Evolutionary conservation across 1,284 basidiomycete genomes (phyloP), one percentile per base, ranked within the genome.

Genomic region (Cerioporus squamosus): DNA sequence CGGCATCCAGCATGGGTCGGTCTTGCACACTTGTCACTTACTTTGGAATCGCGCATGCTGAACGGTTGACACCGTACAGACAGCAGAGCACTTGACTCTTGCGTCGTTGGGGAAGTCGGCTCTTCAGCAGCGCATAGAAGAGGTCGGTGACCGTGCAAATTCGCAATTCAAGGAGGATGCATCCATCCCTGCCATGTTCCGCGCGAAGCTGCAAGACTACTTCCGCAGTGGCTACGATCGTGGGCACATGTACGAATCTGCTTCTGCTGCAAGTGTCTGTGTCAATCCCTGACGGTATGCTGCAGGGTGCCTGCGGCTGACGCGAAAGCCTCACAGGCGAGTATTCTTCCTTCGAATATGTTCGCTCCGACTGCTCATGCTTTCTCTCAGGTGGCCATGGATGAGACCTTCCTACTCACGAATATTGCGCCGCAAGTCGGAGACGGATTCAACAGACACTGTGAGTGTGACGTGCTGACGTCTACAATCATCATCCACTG

Each of bases 361-460:
- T 10, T 18, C 23, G 31, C 29, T 5, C 2, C 26, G 22, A 33
- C 46, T 45, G n/a, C 29, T 40, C n/a, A 17, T 15, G 5, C 17
- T 8, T 10, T 33, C 47, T 44, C 18, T 29, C 74, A 98, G 81
- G 81, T 86, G 58, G 97, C 97, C 4, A 98, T 99, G 97, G 77
- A 98, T 73, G 95, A 99, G 77, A 99, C 97, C 0, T 99, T 99
- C 76, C 78, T 93, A 43, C 77, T 99, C 49, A 90, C 93, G 4
- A 99, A 99, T 72, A 98, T 99, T 55, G 96, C 97, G 1, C 97
- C 97, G 38, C 97, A 99, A 82, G 95, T 99, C 12, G 97, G 97
- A 2, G 93, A 87, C 45, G 97, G 97, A 0, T 99, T 99, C 81
- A 99, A 99, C 72, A 81, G 97, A 53, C 95, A 99, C 72, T 99